A percentile compares a stretch with the other conserved stretches of the same genome.
phyloP scores from a whole-genome alignment of 768 basidiomycete genomes.

The Roridomyces roridus region DNA sequence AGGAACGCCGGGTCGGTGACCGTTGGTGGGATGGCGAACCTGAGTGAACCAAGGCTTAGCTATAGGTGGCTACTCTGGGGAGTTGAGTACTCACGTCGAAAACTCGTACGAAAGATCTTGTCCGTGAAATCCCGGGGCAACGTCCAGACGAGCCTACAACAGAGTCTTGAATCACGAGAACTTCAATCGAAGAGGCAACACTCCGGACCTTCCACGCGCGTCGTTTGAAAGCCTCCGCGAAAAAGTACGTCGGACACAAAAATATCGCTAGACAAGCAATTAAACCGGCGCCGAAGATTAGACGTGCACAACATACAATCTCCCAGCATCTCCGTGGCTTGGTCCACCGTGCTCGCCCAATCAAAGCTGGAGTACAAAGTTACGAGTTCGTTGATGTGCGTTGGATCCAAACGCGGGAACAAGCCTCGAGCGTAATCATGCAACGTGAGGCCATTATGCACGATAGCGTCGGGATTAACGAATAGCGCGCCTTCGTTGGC shows the following conservation, averaged over 20 bases:
- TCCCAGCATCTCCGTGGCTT: constrained; percentile 3
- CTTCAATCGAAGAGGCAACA: no score
- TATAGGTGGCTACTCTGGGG: background rate
- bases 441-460: background rate
- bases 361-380: background rate
- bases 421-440: background rate
- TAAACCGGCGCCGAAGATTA: no score
- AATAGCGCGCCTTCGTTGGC: constrained; percentile 7
- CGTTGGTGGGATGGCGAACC: background rate
- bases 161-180: background rate
- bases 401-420: background rate
- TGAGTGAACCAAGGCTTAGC: no score
- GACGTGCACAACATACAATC: background rate
- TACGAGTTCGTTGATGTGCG: background rate
- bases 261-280: constrained; percentile 3
- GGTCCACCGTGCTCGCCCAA: background rate
- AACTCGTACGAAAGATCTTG: constrained; percentile 4
- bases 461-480: constrained; percentile 1
- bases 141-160: background rate
- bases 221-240: no score
- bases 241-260: constrained; percentile 12
- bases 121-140: background rate
- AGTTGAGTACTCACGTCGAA: background rate
- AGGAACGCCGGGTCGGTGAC: constrained; percentile 5
- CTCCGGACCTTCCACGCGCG: no score